phyloP scores from a whole-genome alignment of 768 basidiomycete genomes.

The Pleurotus eryngii region DNA sequence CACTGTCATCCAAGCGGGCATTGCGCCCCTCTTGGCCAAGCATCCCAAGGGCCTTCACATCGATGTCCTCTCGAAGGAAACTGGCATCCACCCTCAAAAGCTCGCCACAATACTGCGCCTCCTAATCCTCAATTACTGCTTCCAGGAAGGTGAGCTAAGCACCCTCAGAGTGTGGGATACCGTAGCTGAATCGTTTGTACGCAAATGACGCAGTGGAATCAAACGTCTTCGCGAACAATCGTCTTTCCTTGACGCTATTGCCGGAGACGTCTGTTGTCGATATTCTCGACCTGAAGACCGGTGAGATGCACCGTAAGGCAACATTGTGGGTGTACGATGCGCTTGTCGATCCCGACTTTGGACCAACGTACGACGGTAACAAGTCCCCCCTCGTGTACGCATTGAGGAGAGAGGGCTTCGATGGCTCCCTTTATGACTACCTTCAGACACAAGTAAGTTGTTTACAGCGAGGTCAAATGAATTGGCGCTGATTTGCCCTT shows the following conservation, averaged over 20 bases:
- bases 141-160: slow-evolving; percentile 3
- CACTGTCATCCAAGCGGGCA: background rate
- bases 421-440: slow-evolving; percentile 8
- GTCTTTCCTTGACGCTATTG: slow-evolving; percentile 7
- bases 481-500: background rate
- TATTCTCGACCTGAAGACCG: slow-evolving; percentile 9
- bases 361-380: slow-evolving; percentile 10
- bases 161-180: too few species aligned
- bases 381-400: slow-evolving; percentile 17
- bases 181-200: too few species aligned
- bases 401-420: slow-evolving; percentile 6
- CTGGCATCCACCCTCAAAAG: slow-evolving; percentile 6
- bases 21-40: slow-evolving; percentile 3
- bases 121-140: slow-evolving; percentile 3
- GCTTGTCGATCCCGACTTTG: slow-evolving; percentile 14
- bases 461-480: background rate
- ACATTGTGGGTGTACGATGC: slow-evolving; percentile 9
- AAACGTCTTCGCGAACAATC: slow-evolving; percentile 11
- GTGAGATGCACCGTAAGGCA: slow-evolving; percentile 7
- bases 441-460: background rate
- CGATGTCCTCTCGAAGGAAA: slow-evolving; percentile 1
- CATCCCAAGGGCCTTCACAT: slow-evolving; percentile 10
- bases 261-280: background rate
- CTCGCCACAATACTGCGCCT: slow-evolving; percentile 8
- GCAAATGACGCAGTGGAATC: background rate